phyloP scores from a whole-genome alignment of 441 rosid genomes.

The Adansonia madagascariensis region DNA sequence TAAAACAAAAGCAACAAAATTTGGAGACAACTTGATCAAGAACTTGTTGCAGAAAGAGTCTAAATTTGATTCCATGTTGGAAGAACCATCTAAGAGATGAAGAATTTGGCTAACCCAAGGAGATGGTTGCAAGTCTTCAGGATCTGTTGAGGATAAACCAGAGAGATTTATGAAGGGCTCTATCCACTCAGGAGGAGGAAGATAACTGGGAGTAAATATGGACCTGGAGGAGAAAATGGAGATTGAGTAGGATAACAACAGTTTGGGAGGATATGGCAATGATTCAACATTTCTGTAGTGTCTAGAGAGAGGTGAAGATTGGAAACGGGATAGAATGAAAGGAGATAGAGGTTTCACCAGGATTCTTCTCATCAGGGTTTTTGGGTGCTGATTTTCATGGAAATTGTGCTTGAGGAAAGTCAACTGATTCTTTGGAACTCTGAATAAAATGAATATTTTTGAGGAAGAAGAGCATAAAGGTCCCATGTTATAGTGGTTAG shows the following conservation, averaged over 20 bases:
- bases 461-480: no score
- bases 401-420: neutral
- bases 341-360: constrained; percentile 35
- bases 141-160: constrained; percentile 48
- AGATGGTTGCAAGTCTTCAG: constrained; percentile 50
- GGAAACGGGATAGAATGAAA: constrained; percentile 31
- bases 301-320: constrained; percentile 25
- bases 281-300: constrained; percentile 33
- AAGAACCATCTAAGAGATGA: constrained; percentile 62
- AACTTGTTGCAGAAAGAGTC: constrained; percentile 58
- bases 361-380: constrained; percentile 45
- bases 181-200: constrained; percentile 85
- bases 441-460: no score
- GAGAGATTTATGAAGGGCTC: constrained; percentile 77
- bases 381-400: neutral
- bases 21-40: constrained; percentile 65
- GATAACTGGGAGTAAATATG: constrained; percentile 42
- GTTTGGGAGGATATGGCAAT: constrained; percentile 25
- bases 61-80: constrained; percentile 63
- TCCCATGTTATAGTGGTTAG: no score
- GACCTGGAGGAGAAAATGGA: constrained; percentile 38
- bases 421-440: no score
- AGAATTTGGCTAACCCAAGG: constrained; percentile 74
- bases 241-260: constrained; percentile 9
- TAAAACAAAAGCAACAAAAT: constrained; percentile 60